A percentile compares a stretch with the other conserved stretches of the same genome.
These are phyloP conservation scores for Leucosporidium creatinivorum DNA, from an alignment of 768 basidiomycete genomes.

Conservation along the genomic window DNA sequence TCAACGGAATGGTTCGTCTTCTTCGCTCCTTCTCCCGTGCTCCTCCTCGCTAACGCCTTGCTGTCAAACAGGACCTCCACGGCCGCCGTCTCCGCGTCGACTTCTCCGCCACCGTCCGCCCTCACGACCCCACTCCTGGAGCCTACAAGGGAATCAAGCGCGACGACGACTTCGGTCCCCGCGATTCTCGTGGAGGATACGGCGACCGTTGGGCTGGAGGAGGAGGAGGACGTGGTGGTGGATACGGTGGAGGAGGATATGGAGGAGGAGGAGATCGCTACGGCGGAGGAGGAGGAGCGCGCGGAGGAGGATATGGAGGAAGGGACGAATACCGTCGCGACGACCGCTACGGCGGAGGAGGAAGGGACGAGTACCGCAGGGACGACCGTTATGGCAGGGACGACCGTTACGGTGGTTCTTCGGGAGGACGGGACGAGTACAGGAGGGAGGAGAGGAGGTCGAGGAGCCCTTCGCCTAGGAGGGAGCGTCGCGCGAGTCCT, in stretches of 20 bases:
- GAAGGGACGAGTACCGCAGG: not conserved
- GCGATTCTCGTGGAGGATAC: constrained; percentile 32
- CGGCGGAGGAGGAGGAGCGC: constrained; percentile 47
- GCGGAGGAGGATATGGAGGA: constrained; percentile 42
- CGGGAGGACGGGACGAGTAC: not conserved
- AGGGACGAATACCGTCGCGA: constrained; percentile 15
- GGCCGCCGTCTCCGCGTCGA: constrained; percentile 95
- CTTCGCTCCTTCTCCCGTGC: not conserved
- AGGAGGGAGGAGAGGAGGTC: not conserved
- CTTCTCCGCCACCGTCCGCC: constrained; percentile 86
- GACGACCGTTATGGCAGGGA: too few species aligned
- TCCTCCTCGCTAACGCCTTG: not conserved
- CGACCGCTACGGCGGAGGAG: constrained; percentile 5
- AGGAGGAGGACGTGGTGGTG: constrained; percentile 50
- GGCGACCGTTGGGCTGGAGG: constrained; percentile 22
- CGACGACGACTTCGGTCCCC: constrained; percentile 47
- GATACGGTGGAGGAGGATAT: constrained; percentile 9
- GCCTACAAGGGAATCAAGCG: constrained; percentile 81
- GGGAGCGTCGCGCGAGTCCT: not conserved
- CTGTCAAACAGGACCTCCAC: constrained; percentile 64
- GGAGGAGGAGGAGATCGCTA: constrained; percentile 10
- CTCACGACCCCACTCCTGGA: constrained; percentile 92
- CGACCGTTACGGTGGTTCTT: not conserved
- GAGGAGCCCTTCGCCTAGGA: not conserved
- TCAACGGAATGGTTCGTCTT: constrained; percentile 71